Base-by-base conservation (phyloP, 352 stramenopile species). In the Bremia lactucae region DNA sequence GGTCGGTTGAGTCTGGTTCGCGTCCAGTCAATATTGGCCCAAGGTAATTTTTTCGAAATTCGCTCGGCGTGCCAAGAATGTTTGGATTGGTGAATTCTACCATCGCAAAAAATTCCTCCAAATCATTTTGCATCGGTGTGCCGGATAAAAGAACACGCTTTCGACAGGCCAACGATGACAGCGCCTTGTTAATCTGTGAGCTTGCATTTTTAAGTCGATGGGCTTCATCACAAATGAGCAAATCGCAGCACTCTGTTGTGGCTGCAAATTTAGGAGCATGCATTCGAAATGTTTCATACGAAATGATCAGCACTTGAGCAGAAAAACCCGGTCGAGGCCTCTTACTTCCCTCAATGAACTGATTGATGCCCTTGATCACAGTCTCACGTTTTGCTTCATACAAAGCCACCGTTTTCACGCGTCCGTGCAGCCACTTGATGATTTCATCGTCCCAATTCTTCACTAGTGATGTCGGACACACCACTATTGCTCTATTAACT, bases 71-170 rank as follows among this genome's bases (percentile, higher is more conserved):
- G 4, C 78, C 83, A 10, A 92, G 62, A 29, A 94, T 87, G 44
- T 86, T 83, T 3, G 80, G 77, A 40, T 90, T 93, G 0, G 83
- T 92, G 38, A 93, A 92, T 40, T 90, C 77, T 6, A 90, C 95
- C 95, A 99, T 98, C 5, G 95, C 95, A 52, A 92, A 98, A 53
- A 98, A 99, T 52, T 99, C 96, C 41, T 98, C 83, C 11, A 99
- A 61, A 68, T 98, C 95, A 53, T 99, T 99, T 51, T 99, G 95
- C 91, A 99, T 98, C 2, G 95, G 95, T 13, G 95, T 99, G 21
- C 96, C 96, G 0, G 95, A 98, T 3, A 99, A 56, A 26, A 99
- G 56, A 4, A 99, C 83, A 24, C 96, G 80, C 10, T 94, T 91
- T 44, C 83, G 74, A 35, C 90, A 96, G 2, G 82, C 65, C 11